Percentiles rank a stretch among this genome's conserved stretches.
These are phyloP conservation scores for Sporisorium reilianum DNA, from an alignment of 1,284 basidiomycete species.

Conservation along the genomic window DNA sequence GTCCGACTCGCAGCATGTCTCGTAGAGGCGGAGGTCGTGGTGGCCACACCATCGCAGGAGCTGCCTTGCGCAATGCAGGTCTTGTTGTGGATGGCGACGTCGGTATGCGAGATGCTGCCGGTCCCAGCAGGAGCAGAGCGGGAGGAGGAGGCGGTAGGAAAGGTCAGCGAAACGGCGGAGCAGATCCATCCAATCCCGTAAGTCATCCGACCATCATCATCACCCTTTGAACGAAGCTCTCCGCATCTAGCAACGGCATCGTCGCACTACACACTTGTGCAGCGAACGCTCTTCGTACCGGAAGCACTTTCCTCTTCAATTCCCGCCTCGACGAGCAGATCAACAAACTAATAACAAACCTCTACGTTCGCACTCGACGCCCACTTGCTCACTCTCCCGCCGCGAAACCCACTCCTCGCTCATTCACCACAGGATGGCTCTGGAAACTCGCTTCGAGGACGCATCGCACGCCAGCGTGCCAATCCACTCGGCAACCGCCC, in stretches of 20 bases:
- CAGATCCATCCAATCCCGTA: constrained; percentile 40
- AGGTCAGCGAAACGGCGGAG: constrained; percentile 23
- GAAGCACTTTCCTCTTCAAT: not conserved
- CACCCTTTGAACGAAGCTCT: not conserved
- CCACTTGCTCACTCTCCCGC: not conserved
- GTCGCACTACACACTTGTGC: not conserved
- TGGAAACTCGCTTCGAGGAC: constrained; percentile 31
- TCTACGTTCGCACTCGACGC: not conserved
- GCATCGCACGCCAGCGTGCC: constrained; percentile 39
- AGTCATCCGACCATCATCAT: constrained; percentile 23
- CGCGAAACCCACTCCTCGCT: not conserved
- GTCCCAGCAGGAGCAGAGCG: constrained; percentile 39
- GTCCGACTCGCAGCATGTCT: constrained; percentile 21
- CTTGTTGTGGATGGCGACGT: constrained; percentile 46
- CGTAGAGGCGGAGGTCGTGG: constrained; percentile 31
- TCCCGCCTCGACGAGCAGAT: not conserved
- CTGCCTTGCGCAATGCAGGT: constrained; percentile 50
- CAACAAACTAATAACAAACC: constrained; percentile 2
- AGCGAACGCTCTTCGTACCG: not conserved
- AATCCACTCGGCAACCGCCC: constrained; percentile 50
- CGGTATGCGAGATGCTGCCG: constrained; percentile 47
- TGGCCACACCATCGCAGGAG: constrained; percentile 46
- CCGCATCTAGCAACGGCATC: not conserved
- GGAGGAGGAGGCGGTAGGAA: constrained; percentile 33
- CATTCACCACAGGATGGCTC: constrained; percentile 22